Base-by-base conservation (phyloP, 2,329 filamentous ascomycete species). In the Tolypocladium album region DNA sequence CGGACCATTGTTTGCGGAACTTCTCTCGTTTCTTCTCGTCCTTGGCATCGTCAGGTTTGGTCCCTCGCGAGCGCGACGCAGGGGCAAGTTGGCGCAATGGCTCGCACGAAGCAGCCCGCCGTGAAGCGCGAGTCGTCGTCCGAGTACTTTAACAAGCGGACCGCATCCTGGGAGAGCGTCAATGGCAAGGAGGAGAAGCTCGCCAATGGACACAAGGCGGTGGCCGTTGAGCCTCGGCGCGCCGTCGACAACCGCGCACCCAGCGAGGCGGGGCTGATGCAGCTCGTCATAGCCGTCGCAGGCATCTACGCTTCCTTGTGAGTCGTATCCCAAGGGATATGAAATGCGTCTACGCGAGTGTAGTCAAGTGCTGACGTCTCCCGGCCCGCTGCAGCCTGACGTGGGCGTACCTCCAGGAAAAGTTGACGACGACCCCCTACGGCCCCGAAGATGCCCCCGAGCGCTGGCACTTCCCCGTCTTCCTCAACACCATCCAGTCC, bases 251-350 rank as follows among this genome's bases (percentile, higher is more conserved):
- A n/a, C 47, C 4, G 15, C 27, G 27, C 27, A 6, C 2, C 17
- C 12, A 13, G 31, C 59, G 81, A 84, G 36, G 81, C 87, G 11
- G 89, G 90, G 5, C 71, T 90, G 38, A 70, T 88, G 68, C 89
- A 96, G 74, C 83, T 97, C 60, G 75, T 92, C 56, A 84, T 96
- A 63, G 93, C 92, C 65, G 91, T 97, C n/a, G 87, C 86, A 8
- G 94, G 94, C 61, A 99, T 99, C 67, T 99, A 99, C 74, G 91
- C 88, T 42, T 96, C 92, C 42, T 99, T 99, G 93, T 97, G 83
- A 70, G 83, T 76, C n/a, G n/a, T 9, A 7, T 12, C 40, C 4
- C 5, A 11, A 20, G 17, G 17, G n/a, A 2, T 15, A 8, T 22
- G 24, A 17, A 24, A 12, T 13, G 8, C n/a, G 24, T n/a, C 0